Percentiles rank a stretch among this genome's conserved stretches.
Evolutionary conservation across 2,329 filamentous ascomycete genomes (phyloP).

Genomic region (Sodiomyces alkalinus): DNA sequence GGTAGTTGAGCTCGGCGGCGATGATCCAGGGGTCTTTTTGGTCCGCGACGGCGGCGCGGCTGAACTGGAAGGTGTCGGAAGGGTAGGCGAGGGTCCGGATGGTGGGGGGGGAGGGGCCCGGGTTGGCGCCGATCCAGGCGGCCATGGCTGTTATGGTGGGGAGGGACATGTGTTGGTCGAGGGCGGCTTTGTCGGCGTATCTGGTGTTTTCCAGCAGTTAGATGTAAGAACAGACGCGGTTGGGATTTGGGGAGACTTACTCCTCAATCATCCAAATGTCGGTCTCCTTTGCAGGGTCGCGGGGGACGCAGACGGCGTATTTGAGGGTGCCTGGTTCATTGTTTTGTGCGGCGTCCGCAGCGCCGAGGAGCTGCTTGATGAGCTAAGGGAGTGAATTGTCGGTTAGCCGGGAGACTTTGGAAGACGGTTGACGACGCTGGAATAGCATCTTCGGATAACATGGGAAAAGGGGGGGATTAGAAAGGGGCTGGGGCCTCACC

Average conservation of each 20-base stretch:
- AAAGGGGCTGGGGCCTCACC: no score
- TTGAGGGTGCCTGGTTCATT: slow-evolving; percentile 10
- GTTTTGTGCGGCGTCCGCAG: slow-evolving; percentile 5
- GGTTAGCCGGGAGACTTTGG: neutral
- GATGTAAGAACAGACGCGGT: neutral
- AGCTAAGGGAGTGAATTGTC: no score
- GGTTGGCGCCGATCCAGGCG: slow-evolving; percentile 9
- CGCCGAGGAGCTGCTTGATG: slow-evolving; percentile 6
- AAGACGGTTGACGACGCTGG: no score
- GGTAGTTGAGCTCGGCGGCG: slow-evolving; percentile 13
- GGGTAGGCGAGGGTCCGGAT: slow-evolving; percentile 10
- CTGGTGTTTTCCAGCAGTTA: slow-evolving; percentile 5
- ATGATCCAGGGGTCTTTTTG: slow-evolving; percentile 11
- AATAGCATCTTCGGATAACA: no score
- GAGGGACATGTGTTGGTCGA: slow-evolving; percentile 12
- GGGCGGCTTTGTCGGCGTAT: slow-evolving; percentile 11
- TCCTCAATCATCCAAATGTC: slow-evolving; percentile 13
- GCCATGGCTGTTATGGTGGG: slow-evolving; percentile 9
- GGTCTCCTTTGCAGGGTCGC: slow-evolving; percentile 10
- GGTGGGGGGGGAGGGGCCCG: slow-evolving; percentile 5
- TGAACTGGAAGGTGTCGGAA: slow-evolving; percentile 9
- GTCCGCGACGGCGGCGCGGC: slow-evolving; percentile 4
- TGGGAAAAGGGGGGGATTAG: no score
- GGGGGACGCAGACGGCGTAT: slow-evolving; percentile 12
- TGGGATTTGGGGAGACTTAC: slow-evolving; percentile 5